phyloP scores from a whole-genome alignment of 805 yeast species.

The Metschnikowia lunata region DNA sequence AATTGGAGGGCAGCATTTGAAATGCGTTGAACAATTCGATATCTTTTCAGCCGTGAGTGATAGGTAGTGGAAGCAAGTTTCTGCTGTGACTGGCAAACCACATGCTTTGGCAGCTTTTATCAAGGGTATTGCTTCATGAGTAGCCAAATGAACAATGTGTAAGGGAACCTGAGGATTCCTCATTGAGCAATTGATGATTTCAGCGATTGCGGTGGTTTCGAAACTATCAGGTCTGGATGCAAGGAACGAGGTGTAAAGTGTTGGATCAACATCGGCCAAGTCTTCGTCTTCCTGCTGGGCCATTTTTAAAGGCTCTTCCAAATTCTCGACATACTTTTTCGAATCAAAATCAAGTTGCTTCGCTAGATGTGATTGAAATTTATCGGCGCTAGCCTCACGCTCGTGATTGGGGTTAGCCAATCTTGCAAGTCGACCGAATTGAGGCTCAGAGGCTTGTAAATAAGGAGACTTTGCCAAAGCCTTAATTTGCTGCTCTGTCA shows the following conservation, averaged over 20 bases:
- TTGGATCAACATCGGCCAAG: constrained; percentile 52
- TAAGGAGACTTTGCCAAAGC: constrained; percentile 54
- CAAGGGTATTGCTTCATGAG: constrained; percentile 77
- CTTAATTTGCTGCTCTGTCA: constrained; percentile 48
- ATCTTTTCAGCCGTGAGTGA: constrained; percentile 74
- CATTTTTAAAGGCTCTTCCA: constrained; percentile 34
- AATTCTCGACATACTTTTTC: constrained; percentile 13
- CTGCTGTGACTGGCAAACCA: constrained; percentile 70
- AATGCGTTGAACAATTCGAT: constrained; percentile 73
- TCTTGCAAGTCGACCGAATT: constrained; percentile 42
- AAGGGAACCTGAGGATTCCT: constrained; percentile 58
- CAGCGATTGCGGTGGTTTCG: constrained; percentile 79
- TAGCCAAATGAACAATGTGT: constrained; percentile 88
- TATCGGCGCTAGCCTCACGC: constrained; percentile 9
- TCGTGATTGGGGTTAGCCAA: constrained; percentile 32
- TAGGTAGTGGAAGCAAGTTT: constrained; percentile 91
- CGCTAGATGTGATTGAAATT: constrained; percentile 22
- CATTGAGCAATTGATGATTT: constrained; percentile 60
- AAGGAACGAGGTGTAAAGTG: constrained; percentile 64
- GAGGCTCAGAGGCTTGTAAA: constrained; percentile 58
- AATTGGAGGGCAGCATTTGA: constrained; percentile 95
- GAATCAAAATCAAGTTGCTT: constrained; percentile 18
- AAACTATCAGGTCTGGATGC: constrained; percentile 86
- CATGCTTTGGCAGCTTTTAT: constrained; percentile 58
- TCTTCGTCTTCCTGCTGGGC: constrained; percentile 40